Evolutionary conservation across 2,329 filamentous ascomycete genomes (phyloP).

Genomic region (Pochonia chlamydosporia): DNA sequence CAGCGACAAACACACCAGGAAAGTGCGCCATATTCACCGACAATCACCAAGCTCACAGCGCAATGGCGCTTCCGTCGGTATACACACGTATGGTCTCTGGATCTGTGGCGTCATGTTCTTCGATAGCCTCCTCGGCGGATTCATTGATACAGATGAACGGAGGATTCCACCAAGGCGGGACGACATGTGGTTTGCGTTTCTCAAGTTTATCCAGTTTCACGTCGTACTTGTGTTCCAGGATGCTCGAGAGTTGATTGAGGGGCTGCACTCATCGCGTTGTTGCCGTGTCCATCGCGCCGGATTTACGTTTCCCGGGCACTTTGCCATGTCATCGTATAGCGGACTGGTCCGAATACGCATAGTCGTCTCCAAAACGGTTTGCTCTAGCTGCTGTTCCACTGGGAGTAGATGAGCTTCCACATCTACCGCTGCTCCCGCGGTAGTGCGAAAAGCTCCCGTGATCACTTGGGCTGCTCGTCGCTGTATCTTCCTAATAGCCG

Average conservation of each 20-base stretch:
- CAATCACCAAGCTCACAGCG: too few species aligned
- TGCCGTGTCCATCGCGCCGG: not conserved
- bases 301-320: not conserved
- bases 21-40: too few species aligned
- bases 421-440: constrained; percentile 17
- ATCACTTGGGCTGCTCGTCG: constrained; percentile 20
- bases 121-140: constrained; percentile 1
- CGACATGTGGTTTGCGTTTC: constrained; percentile 1
- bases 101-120: constrained; percentile 4
- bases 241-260: constrained; percentile 7
- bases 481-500: constrained; percentile 14
- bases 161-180: constrained; percentile 4
- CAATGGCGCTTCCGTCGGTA: constrained; percentile 9
- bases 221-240: too few species aligned
- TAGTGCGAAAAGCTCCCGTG: constrained; percentile 19
- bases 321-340: constrained; percentile 10
- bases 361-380: constrained; percentile 16
- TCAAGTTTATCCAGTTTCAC: not conserved
- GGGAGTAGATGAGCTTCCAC: constrained; percentile 20
- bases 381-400: constrained; percentile 14
- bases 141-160: constrained; percentile 1
- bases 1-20: too few species aligned
- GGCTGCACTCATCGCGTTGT: constrained; percentile 4
- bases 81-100: too few species aligned
- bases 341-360: constrained; percentile 15